phyloP scores from a whole-genome alignment of 169 alveolate species.

The Plasmodium cynomolgi region DNA sequence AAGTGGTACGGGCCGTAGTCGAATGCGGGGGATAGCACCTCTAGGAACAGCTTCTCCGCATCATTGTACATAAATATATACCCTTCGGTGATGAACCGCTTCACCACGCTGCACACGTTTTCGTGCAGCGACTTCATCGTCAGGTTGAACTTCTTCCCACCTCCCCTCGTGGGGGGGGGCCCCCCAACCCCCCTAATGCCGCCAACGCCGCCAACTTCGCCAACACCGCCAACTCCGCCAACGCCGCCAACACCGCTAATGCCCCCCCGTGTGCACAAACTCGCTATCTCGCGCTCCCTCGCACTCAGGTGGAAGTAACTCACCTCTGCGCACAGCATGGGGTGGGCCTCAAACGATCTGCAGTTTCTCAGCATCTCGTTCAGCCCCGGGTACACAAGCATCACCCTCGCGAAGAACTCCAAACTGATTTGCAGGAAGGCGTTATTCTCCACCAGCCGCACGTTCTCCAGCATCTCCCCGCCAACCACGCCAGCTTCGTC shows the following conservation, averaged over 20 bases:
- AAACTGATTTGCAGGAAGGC: constrained; percentile 11
- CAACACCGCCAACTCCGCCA: background rate
- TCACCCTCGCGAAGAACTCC: background rate
- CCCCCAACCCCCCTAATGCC: background rate
- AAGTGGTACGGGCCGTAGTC: constrained; percentile 8
- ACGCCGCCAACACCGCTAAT: background rate
- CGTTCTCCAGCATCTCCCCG: background rate
- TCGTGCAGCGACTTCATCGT: constrained; percentile 29
- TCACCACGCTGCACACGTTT: constrained; percentile 31
- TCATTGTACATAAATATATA: constrained; percentile 24
- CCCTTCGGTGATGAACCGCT: constrained; percentile 31
- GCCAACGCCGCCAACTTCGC: background rate
- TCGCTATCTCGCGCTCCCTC: constrained; percentile 1
- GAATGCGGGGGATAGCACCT: constrained; percentile 19
- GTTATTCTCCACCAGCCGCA: constrained; percentile 4
- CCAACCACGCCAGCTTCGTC: background rate
- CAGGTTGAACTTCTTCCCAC: background rate
- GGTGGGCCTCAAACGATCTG: constrained; percentile 1
- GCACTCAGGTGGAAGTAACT: constrained; percentile 34
- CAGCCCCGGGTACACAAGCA: background rate
- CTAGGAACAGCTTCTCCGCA: background rate
- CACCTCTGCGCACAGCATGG: constrained; percentile 15
- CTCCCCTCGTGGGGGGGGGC: background rate
- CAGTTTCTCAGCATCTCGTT: background rate
- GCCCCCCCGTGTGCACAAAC: background rate